Conservation (phyloP, 306 rosid genomes). For the Hippophae tibetana region DNA sequence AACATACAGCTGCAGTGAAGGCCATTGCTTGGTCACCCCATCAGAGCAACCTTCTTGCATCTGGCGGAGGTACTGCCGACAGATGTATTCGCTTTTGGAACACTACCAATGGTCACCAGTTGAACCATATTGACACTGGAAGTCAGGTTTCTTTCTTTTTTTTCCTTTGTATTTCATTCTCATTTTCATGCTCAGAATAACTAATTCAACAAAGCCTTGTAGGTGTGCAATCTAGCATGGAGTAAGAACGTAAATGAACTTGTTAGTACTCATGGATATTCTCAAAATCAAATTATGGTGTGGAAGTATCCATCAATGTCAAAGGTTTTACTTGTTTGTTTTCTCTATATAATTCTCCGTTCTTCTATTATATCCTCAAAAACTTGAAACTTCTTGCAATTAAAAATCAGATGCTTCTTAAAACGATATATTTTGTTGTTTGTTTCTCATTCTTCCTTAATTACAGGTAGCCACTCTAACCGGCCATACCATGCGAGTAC, state of each 20-base stretch:
- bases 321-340: constrained; percentile 33
- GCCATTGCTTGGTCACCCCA: constrained; percentile 99
- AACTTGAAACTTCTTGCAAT: too few relatives aligned
- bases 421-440: too few relatives aligned
- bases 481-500: constrained; percentile 91
- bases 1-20: constrained; percentile 97
- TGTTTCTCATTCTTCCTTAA: too few relatives aligned
- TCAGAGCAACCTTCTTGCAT: constrained; percentile 82
- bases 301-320: constrained; percentile 93
- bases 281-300: constrained; percentile 96
- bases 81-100: constrained; percentile 98
- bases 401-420: too few relatives aligned
- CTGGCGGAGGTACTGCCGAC: constrained; percentile 99
- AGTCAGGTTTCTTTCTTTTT: constrained; percentile 56
- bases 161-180: neutral
- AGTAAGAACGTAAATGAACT: constrained; percentile 93
- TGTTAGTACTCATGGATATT: constrained; percentile 95
- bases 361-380: too few relatives aligned
- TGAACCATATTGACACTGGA: constrained; percentile 83
- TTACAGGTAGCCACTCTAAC: constrained; percentile 88
- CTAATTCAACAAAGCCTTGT: constrained; percentile 9
- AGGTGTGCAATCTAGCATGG: constrained; percentile 99
- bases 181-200: neutral
- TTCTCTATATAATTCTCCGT: neutral
- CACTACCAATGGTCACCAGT: constrained; percentile 88